Conservation (phyloP, 2,329 filamentous ascomycete genomes). For the Colletotrichum camelliae region DNA sequence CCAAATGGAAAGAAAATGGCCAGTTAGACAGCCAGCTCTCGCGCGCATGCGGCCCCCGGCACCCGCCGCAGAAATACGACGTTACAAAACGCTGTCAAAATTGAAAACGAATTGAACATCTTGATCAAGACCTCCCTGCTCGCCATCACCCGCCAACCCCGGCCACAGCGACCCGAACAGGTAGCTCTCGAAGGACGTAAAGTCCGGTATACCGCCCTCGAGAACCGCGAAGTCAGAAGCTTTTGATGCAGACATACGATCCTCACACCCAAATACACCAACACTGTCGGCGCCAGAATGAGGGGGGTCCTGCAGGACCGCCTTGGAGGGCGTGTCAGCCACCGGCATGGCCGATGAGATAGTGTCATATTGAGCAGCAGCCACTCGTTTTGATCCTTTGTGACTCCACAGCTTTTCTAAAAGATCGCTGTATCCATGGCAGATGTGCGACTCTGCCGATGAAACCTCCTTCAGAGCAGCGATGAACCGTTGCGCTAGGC, state of each 20-base stretch:
- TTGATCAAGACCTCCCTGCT: background rate
- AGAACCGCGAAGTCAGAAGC: rapidly evolving
- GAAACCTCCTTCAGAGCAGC: background rate
- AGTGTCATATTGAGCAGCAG: background rate
- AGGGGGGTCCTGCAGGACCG: background rate
- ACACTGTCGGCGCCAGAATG: background rate
- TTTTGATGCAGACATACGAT: background rate
- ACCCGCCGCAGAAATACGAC: background rate
- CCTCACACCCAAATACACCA: rapidly evolving
- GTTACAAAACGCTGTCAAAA: background rate
- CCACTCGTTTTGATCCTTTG: background rate
- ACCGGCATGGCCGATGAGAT: rapidly evolving
- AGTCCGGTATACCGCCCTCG: background rate
- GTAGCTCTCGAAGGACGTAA: background rate
- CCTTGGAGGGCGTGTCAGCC: rapidly evolving
- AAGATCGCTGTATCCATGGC: background rate
- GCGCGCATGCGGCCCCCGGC: background rate
- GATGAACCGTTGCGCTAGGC: background rate
- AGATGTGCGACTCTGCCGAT: background rate
- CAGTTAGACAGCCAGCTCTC: background rate
- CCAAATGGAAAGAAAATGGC: background rate
- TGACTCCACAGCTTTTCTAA: background rate
- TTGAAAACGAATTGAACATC: background rate
- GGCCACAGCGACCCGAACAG: background rate
- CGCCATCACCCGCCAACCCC: background rate